Evolutionary conservation across 2,329 filamentous ascomycete genomes (phyloP), one percentile per base, ranked within the genome.

Genomic region (Lasiodiplodia hormozganensis): DNA sequence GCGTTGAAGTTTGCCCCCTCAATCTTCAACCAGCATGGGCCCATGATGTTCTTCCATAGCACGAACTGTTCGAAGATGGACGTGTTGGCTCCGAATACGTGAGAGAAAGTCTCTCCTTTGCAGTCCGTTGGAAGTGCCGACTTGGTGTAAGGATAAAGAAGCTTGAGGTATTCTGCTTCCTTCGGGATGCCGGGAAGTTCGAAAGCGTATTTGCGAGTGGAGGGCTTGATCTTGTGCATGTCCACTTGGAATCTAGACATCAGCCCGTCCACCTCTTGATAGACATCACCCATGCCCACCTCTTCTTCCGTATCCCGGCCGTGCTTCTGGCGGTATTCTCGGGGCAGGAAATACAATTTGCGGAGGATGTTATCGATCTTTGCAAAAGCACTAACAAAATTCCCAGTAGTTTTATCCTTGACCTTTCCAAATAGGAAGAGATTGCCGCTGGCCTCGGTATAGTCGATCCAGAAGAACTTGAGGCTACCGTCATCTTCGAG

Each of bases 31-130:
- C 96, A 99, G 79, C 96, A 98, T 36, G 96, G 96, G 1, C 96
- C 96, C 95, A 97, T 99, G 74, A 99, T 92, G 76, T 97, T 97
- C 82, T 97, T 98, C 92, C 94, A 97, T 5, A 99, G 86, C 23
- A 99, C 96, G 76, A 99, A 99, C 74, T 99, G 96, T 80, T 99
- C 96, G 74, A 99, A 99, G 0, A 99, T 85, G 1, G 93, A 89
- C 0, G 96, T 99, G 78, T 96, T 97, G 68, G 92, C 91, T 34
- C 96, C 96, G 73, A 99, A 99, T 28, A 97, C 90, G 72, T 93
- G 92, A 1, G 95, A 97, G 77, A 95, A 99, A 0, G 96, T 98
- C 78, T 97, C 90, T 34, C 96, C 96, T 51, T 85, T 88, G 6
- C 87, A 82, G 70, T 91, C 90, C 65, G 87, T 84, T n/a, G 93